Evolutionary conservation across 164 flowering plant genomes (phyloP), one percentile per base, ranked within the genome.

Genomic region (Malania oleifera): DNA sequence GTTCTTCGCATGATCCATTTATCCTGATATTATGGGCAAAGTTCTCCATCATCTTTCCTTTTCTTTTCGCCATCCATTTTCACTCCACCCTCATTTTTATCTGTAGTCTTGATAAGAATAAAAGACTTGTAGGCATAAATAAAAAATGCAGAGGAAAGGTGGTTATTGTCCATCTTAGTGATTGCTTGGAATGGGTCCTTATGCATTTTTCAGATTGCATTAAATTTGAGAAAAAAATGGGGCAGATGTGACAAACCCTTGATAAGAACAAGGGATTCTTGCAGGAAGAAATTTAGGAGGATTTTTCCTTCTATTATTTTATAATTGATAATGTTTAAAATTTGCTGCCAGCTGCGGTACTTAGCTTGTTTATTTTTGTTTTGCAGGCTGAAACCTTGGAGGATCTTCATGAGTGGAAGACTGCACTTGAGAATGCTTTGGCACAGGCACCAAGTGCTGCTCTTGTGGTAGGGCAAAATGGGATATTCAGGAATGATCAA

Each of bases 341-440:
- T 4, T 4, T 31, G 35, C 35, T 31, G 35, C 14, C 5, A 7
- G 13, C 47, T 62, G 45, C 62, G 24, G 25, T 54, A n/a, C 7
- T 54, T 46, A 51, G n/a, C 6, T 29, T 61, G 47, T 14, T 25
- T 53, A 24, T 52, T 18, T 17, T 0, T 37, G 14, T 47, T 52
- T 40, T 68, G 34, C 70, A 93, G 98, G 97, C 98, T 58, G 98
- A 90, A 76, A 86, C 96, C 38, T 56, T 73, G 50, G 98, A 93
- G 63, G 98, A 93, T 77, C 71, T 93, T 46, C 54, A 77, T 27
- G 96, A 88, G 52, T 93, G 98, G 98, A 93, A 93, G 73, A 49
- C 71, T 56, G 95, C 97, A 65, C 92, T 93, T 50, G 98, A 93
- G 67, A 78, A 64, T 64, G 96, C 98, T 57, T 73, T 93, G 74